Base-by-base conservation (phyloP, 495 filamentous ascomycete species). In the Hypoxylon lienhwacheense region DNA sequence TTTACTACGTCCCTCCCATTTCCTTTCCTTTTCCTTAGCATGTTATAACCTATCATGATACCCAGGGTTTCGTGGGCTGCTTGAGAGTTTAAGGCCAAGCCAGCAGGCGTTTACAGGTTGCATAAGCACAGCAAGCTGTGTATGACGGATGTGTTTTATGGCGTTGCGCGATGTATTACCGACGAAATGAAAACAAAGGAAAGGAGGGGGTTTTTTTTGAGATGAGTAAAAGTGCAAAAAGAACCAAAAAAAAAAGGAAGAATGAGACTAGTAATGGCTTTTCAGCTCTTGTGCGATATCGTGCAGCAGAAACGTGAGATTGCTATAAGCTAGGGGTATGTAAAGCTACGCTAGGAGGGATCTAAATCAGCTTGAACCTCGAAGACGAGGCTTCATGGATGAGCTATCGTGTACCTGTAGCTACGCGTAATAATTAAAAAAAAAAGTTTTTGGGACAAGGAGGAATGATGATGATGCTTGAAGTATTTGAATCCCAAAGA, bases 61-160 rank as follows among this genome's bases (percentile, higher is more conserved):
- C 58, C 58, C 58, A 46, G 15, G 46, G 26, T 36, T 49, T 41
- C 20, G 15, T 33, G 35, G 21, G 22, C 10, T 33, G 11, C 20
- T 24, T 40, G 16, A 15, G 32, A 32, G 45, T 47, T 11, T 11
- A 31, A 41, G 40, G 34, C 28, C n/a, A 2, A 36, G 8, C 43
- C 17, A 34, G 45, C 34, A 37, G 57, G 57, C 45, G 50, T 55
- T 55, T 39, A n/a, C n/a, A 51, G 52, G 52, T 47, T 55, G 47
- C 51, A 55, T 52, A 41, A 19, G 24, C 33, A 43, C 15, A 16
- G 12, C 15, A n/a, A n/a, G n/a, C n/a, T n/a, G n/a, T n/a, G n/a
- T n/a, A n/a, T n/a, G n/a, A n/a, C n/a, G n/a, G n/a, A n/a, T n/a
- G 24, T 12, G 25, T 22, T 37, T n/a, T 21, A 20, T 32, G 54